These are phyloP conservation scores for Antitrichia curtipendula DNA, from an alignment of 225 moss, liverwort and hornwort genomes.

Conservation along the genomic window DNA sequence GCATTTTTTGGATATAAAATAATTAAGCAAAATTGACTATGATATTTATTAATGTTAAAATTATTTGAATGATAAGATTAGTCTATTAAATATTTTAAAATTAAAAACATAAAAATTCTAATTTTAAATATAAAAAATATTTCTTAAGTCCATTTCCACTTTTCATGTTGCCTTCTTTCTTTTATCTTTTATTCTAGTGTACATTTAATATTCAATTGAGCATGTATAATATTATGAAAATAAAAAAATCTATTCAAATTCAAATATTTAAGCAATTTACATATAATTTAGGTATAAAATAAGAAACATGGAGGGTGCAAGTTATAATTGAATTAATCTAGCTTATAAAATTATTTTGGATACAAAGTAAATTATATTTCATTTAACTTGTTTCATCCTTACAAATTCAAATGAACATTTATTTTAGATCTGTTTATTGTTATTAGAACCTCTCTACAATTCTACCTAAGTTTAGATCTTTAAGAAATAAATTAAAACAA, in stretches of 20 bases:
- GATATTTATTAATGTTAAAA: background rate
- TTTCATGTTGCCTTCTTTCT: background rate
- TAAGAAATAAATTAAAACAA: background rate
- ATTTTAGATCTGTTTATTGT: fast-evolving
- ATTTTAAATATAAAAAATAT: background rate
- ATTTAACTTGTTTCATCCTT: background rate
- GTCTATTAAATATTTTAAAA: background rate
- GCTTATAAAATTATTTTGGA: background rate
- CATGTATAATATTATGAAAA: fast-evolving
- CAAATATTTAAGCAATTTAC: background rate
- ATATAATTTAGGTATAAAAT: background rate
- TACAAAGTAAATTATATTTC: background rate
- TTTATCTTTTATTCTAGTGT: background rate
- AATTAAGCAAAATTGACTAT: too few relatives aligned
- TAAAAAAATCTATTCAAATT: background rate
- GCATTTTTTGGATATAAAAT: too few relatives aligned
- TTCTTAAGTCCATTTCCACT: fast-evolving
- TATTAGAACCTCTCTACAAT: background rate
- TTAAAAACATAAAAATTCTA: background rate
- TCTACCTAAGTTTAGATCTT: background rate
- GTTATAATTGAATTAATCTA: background rate
- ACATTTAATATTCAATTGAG: background rate
- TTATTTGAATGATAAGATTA: background rate
- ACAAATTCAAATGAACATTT: background rate
- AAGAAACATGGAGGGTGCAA: background rate